Percentiles rank a stretch among this genome's conserved stretches.
These are phyloP conservation scores for Boletus tylopilopsis DNA, from an alignment of 768 basidiomycete genomes.

Conservation along the genomic window DNA sequence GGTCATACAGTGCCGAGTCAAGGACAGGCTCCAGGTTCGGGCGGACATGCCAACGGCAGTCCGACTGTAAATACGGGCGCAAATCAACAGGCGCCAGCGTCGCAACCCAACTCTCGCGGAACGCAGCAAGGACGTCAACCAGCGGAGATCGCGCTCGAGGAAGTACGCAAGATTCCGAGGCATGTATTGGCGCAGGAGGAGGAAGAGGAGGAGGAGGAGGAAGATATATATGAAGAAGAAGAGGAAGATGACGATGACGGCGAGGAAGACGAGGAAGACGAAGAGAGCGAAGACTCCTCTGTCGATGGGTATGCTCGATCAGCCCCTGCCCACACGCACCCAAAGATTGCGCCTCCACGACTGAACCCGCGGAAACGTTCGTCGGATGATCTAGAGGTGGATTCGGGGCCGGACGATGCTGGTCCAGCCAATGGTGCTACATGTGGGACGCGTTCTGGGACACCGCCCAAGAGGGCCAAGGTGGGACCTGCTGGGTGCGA, in stretches of 20 bases:
- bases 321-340: neutral
- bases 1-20: slow-evolving; percentile 34
- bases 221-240: slow-evolving; percentile 17
- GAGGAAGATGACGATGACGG: slow-evolving; percentile 24
- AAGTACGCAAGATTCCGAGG: slow-evolving; percentile 20
- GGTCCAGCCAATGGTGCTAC: neutral
- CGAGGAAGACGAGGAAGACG: slow-evolving; percentile 31
- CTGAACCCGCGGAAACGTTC: slow-evolving; percentile 33
- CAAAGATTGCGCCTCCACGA: slow-evolving; percentile 12
- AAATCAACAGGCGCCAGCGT: slow-evolving; percentile 6
- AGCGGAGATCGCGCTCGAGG: slow-evolving; percentile 25
- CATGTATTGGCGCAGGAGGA: slow-evolving; percentile 25
- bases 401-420: slow-evolving; percentile 1
- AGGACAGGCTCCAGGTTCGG: slow-evolving; percentile 12
- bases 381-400: slow-evolving; percentile 36
- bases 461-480: slow-evolving; percentile 42
- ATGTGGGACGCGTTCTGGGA: slow-evolving; percentile 19
- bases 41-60: neutral
- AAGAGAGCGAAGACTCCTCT: slow-evolving; percentile 26
- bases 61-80: neutral
- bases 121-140: slow-evolving; percentile 10
- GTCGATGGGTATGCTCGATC: slow-evolving; percentile 6
- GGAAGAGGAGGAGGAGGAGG: slow-evolving; percentile 29
- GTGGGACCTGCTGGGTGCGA: slow-evolving; percentile 10
- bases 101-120: slow-evolving; percentile 6